These are phyloP conservation scores for Pleurotus giganteus DNA, from an alignment of 768 basidiomycete species.

Conservation along the genomic window DNA sequence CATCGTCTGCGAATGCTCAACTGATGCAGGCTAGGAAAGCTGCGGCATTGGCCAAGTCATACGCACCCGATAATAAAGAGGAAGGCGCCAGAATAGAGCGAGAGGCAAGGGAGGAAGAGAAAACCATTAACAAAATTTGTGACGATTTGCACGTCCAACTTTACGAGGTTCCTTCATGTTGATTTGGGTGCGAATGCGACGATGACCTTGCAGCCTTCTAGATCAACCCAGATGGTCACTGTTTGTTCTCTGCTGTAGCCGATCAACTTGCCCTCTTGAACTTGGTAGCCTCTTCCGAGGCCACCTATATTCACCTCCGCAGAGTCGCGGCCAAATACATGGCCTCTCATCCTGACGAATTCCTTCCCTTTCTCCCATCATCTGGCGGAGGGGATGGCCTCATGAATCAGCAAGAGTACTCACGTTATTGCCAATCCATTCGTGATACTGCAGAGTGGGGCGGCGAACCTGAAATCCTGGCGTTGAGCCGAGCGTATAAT, in stretches of 20 bases:
- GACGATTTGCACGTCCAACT: constrained; percentile 64
- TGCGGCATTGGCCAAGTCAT: constrained; percentile 55
- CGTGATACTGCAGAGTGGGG: constrained; percentile 92
- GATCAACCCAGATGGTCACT: constrained; percentile 96
- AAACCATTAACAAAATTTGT: constrained; percentile 61
- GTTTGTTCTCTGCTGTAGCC: constrained; percentile 91
- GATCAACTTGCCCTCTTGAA: constrained; percentile 84
- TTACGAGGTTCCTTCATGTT: constrained; percentile 46
- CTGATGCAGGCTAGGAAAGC: constrained; percentile 67
- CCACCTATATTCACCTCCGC: constrained; percentile 62
- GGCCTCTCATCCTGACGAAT: constrained; percentile 79
- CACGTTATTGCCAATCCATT: constrained; percentile 74
- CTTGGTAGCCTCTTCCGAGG: constrained; percentile 54
- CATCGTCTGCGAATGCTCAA: background rate
- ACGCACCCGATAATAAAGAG: constrained; percentile 52
- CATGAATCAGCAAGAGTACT: constrained; percentile 66
- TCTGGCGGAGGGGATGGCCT: constrained; percentile 68
- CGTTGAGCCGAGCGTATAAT: constrained; percentile 76
- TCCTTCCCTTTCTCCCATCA: constrained; percentile 89
- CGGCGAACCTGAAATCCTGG: constrained; percentile 95
- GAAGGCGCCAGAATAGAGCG: constrained; percentile 56
- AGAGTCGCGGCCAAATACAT: constrained; percentile 79
- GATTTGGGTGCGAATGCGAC: background rate
- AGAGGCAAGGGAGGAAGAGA: constrained; percentile 68
- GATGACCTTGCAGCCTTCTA: constrained; percentile 24